Evolutionary conservation across 768 basidiomycete genomes (phyloP), one percentile per base, ranked within the genome.

Genomic region (Mycena haematopus): DNA sequence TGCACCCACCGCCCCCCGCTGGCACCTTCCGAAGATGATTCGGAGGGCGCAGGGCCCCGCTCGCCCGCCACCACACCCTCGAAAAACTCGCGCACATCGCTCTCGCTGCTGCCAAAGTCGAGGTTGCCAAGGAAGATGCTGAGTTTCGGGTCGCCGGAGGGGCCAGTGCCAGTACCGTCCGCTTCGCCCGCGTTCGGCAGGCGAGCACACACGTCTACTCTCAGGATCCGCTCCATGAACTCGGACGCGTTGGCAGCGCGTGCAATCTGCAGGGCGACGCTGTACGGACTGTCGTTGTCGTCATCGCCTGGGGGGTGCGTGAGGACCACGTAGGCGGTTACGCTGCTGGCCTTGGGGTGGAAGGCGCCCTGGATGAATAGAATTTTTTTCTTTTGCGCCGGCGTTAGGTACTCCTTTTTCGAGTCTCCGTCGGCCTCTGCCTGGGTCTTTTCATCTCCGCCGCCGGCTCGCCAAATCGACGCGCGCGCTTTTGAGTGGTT

Each of bases 331-430:
- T 99, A 99, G 0, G 93, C 92, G 70, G 95, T 92, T 61, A 93
- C 85, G 19, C 86, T 82, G 68, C 86, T 87, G 5, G 89, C 88
- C 35, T 85, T 82, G 2, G 87, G 79, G 75, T 99, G 95, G 70
- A 98, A 86, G 68, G 96, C 93, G 56, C 89, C 88, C 71, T 95
- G 92, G 73, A 99, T 97, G 74, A 95, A 97, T 0, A 95, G 93
- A 56, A 98, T 86, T 66, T 89, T 92, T 77, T 96, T 93, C 80
- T 96, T 98, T 76, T 97, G 92, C 53, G 82, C 83, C 0, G 93
- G 83, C 8, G 86, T 92, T 53, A 97, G 83, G 73, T 85, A 92
- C 38, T 79, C 79, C 73, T 93, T 90, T 63, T 81, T 67, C 65
- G 74, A 22, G 19, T 60, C 77, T 24, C 77, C 80, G n/a, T 78